Evolutionary conservation across 108 stramenopile genomes (phyloP), one percentile per base, ranked within the genome.

Genomic region (Pseudonitzschia multiseries): DNA sequence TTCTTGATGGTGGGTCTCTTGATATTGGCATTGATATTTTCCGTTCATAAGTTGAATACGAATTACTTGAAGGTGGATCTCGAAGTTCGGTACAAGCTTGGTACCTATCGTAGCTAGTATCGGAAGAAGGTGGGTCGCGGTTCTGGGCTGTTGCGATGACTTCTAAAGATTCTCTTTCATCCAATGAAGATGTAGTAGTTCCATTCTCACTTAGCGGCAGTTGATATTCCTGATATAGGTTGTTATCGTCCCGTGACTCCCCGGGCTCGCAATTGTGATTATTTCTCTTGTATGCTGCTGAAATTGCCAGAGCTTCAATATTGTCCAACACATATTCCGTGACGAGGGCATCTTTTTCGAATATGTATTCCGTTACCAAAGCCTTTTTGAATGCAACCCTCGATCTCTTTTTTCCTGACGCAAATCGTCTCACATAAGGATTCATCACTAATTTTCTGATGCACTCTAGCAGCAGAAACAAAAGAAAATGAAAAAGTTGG

Each of bases 361-460:
- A 67, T 67, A 67, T 18, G 14, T 67, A 67, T 67, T 67, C 54
- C 24, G 57, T 46, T 10, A 26, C 74, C 46, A 75, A 42, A 29
- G 59, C 75, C 13, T 57, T 26, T 36, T 69, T 62, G 68, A 76
- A 76, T 18, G 59, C 59, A 4, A 76, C 75, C 4, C 48, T 33
- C 9, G 50, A 43, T 13, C 75, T 60, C 4, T 57, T 31, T 41
- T 67, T 70, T 2, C 79, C 73, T 1, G 67, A 67, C 20, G 57
- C 72, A 59, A 80, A 80, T 26, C 73, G 68, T 70, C 71, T 60
- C 28, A 80, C 70, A 13, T 80, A 66, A 9, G 79, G 60, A 44
- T 80, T 73, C 28, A 24, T 57, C 27, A 33, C 15, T 22, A 80
- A 21, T 31, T 40, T 44, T 27, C 41, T 57, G 36, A 70, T 51